Evolutionary conservation across 2,329 filamentous ascomycete genomes (phyloP).

Genomic region (Xylariaceae sp.): DNA sequence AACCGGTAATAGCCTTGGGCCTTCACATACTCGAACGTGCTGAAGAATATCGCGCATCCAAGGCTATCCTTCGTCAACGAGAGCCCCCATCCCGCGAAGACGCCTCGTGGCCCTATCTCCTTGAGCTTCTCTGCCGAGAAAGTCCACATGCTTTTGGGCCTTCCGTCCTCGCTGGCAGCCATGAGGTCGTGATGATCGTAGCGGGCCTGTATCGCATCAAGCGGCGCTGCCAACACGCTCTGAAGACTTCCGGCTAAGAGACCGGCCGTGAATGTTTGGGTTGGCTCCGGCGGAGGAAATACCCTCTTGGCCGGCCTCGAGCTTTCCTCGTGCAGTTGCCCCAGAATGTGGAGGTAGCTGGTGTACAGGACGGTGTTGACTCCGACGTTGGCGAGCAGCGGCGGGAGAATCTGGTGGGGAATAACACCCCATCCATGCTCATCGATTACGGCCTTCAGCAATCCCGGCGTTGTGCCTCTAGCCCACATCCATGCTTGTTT

Average conservation of each 20-base stretch:
- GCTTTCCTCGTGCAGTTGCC: constrained; percentile 66
- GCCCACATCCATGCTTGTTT: constrained; percentile 53
- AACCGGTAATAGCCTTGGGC: constrained; percentile 74
- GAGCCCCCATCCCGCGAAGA: constrained; percentile 74
- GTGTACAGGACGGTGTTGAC: constrained; percentile 78
- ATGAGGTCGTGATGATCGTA: constrained; percentile 63
- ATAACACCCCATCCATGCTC: constrained; percentile 75
- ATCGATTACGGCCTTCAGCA: constrained; percentile 67
- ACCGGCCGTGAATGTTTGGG: constrained; percentile 69
- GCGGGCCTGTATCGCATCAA: constrained; percentile 75
- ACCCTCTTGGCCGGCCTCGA: constrained; percentile 60
- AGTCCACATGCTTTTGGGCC: constrained; percentile 69
- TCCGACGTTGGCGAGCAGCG: constrained; percentile 72
- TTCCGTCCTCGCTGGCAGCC: constrained; percentile 43
- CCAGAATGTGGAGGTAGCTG: constrained; percentile 72
- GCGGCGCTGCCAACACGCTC: constrained; percentile 71
- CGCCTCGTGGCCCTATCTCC: constrained; percentile 72
- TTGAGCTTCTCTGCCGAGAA: constrained; percentile 68
- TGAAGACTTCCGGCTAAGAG: constrained; percentile 70
- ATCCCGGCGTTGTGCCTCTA: constrained; percentile 68
- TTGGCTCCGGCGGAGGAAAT: constrained; percentile 68
- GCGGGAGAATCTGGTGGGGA: constrained; percentile 76
- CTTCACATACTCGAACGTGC: constrained; percentile 75
- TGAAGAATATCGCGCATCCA: constrained; percentile 73
- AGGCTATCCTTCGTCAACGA: constrained; percentile 71